Evolutionary conservation across 176 grass and related monocot genomes (phyloP).

Genomic region (Oryza punctata): DNA sequence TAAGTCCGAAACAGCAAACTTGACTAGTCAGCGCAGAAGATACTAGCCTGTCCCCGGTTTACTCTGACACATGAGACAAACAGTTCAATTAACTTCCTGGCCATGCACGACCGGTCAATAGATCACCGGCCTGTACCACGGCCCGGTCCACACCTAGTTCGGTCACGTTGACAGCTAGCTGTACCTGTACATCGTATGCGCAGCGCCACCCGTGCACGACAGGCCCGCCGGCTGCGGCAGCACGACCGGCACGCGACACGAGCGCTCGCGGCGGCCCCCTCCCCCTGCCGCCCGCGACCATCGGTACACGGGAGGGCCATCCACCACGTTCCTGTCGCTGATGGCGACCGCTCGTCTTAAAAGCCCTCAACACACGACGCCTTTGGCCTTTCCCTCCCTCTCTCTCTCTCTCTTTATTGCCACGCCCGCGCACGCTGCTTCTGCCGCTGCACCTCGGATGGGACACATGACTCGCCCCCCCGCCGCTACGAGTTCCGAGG

Average conservation of each 20-base stretch:
- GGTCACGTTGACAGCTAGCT: background rate
- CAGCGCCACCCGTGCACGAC: background rate
- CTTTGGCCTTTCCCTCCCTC: background rate
- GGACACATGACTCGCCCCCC: background rate
- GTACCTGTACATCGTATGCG: background rate
- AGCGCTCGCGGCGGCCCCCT: background rate
- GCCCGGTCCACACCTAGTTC: background rate
- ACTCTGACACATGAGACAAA: background rate
- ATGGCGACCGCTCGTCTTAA: conserved; percentile 43
- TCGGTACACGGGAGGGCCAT: background rate
- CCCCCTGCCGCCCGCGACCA: background rate
- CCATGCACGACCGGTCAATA: background rate
- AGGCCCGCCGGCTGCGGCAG: background rate
- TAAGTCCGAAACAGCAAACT: no score
- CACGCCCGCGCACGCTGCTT: conserved; percentile 18
- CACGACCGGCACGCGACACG: background rate
- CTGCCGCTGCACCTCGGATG: background rate
- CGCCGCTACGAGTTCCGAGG: background rate
- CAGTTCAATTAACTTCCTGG: background rate
- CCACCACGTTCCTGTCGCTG: conserved; percentile 28
- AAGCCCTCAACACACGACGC: conserved; percentile 7
- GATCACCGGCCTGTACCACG: background rate
- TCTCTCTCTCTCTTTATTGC: conserved; percentile 24
- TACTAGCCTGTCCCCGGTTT: no score
- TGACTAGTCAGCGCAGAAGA: no score